Conservation (phyloP, 495 filamentous ascomycete genomes). For the Parathielavia appendiculata region DNA sequence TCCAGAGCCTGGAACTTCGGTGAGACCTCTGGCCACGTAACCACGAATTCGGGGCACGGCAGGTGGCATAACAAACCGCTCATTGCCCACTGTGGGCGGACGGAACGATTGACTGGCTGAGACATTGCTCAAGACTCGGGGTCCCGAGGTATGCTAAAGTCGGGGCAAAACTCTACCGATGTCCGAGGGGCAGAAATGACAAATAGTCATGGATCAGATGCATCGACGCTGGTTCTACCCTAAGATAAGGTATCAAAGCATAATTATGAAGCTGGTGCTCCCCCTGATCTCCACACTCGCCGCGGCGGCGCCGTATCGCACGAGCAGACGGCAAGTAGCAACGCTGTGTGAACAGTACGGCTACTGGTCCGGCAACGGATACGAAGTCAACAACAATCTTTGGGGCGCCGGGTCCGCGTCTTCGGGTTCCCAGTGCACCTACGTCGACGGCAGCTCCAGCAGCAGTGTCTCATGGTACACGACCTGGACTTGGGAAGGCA, state of each 20-base stretch:
- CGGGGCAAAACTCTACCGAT: no score
- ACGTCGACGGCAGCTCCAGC: slow-evolving; percentile 32
- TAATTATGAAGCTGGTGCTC: neutral
- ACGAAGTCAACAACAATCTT: slow-evolving; percentile 45
- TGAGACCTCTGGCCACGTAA: no score
- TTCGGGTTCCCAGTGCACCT: slow-evolving; percentile 42
- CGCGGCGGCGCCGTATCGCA: neutral
- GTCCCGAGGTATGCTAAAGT: no score
- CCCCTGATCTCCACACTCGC: neutral
- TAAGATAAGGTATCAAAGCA: neutral
- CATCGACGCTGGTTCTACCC: no score
- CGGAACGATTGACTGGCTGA: no score
- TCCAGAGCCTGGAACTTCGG: no score
- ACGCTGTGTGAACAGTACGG: slow-evolving; percentile 38
- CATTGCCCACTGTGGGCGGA: no score
- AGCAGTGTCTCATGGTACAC: slow-evolving; percentile 35
- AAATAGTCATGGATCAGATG: no score
- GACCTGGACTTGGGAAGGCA: slow-evolving; percentile 43
- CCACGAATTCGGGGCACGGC: no score
- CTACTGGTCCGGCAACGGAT: slow-evolving; percentile 30
- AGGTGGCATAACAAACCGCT: no score
- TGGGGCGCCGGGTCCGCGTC: slow-evolving; percentile 37
- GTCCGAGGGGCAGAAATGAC: no score
- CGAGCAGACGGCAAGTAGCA: slow-evolving; percentile 10
- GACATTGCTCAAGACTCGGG: no score